phyloP scores from a whole-genome alignment of 805 yeast genomes.

The Brettanomyces sp. region DNA sequence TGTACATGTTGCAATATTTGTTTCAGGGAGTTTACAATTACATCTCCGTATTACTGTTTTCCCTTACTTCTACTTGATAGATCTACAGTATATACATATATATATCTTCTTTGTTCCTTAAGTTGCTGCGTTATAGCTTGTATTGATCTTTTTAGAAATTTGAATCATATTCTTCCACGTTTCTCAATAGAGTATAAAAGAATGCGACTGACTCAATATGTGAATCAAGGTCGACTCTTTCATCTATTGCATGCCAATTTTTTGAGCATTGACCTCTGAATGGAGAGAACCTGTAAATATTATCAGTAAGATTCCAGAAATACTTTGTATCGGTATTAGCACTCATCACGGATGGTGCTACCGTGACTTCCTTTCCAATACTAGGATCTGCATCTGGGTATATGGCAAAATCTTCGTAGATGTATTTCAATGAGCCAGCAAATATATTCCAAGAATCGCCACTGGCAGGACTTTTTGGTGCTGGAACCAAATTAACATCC shows the following conservation, averaged over 20 bases:
- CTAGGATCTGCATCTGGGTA: constrained; percentile 17
- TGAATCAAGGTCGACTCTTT: constrained; percentile 3
- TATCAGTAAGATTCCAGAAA: constrained; percentile 45
- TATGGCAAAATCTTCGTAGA: constrained; percentile 45
- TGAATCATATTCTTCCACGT: background rate
- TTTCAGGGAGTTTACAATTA: too few relatives aligned
- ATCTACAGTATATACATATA: too few relatives aligned
- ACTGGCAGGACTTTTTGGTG: constrained; percentile 34
- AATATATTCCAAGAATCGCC: constrained; percentile 44
- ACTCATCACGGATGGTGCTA: constrained; percentile 43
- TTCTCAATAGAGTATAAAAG: constrained; percentile 1
- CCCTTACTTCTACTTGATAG: too few relatives aligned
- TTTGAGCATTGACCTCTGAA: background rate
- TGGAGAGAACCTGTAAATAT: constrained; percentile 38
- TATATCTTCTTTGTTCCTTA: too few relatives aligned
- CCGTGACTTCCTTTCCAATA: constrained; percentile 11
- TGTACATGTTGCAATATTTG: too few relatives aligned
- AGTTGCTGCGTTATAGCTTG: too few relatives aligned
- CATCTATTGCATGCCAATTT: constrained; percentile 5
- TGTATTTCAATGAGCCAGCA: constrained; percentile 53
- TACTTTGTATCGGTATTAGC: constrained; percentile 56
- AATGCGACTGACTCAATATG: constrained; percentile 5
- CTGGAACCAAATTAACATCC: constrained; percentile 25
- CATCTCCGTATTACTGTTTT: too few relatives aligned
- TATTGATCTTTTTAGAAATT: background rate